Conservation (phyloP, 2,329 filamentous ascomycete genomes). For the Neophaeococcomyces aloes region DNA sequence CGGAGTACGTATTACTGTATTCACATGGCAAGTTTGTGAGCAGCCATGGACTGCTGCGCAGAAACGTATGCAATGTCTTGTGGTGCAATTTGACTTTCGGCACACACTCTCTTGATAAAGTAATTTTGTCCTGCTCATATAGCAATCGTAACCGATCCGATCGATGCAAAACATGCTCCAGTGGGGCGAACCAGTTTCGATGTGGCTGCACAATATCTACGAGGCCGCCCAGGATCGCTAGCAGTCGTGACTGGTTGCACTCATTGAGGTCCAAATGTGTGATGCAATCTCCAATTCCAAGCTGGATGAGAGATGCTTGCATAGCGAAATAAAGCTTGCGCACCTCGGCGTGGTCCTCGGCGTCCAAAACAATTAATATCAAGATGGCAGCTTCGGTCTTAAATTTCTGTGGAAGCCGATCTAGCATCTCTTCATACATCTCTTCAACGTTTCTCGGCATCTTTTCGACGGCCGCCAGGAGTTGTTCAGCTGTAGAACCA, state of each 20-base stretch:
- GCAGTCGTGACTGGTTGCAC: neutral
- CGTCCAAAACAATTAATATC: neutral
- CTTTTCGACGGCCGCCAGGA: constrained; percentile 1
- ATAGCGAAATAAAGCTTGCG: neutral
- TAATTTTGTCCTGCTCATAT: too few species aligned
- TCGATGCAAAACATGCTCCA: too few species aligned
- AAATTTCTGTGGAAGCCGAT: neutral
- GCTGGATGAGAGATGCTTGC: neutral
- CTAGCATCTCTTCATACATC: constrained; percentile 8
- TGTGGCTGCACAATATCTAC: neutral
- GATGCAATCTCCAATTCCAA: neutral
- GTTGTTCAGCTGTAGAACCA: constrained; percentile 1
- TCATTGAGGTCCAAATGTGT: neutral
- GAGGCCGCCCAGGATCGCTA: neutral
- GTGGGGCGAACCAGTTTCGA: too few species aligned
- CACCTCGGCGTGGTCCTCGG: neutral
- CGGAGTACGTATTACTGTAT: too few species aligned
- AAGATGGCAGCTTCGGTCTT: constrained; percentile 1
- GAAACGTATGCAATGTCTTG: too few species aligned
- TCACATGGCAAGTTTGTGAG: too few species aligned
- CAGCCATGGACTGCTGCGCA: too few species aligned
- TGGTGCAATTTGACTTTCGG: too few species aligned
- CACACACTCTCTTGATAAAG: too few species aligned
- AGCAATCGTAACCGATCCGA: too few species aligned
- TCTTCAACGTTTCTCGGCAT: constrained; percentile 8